Evolutionary conservation across 169 alveolate species (phyloP).

Genomic region (Babesia sp.): DNA sequence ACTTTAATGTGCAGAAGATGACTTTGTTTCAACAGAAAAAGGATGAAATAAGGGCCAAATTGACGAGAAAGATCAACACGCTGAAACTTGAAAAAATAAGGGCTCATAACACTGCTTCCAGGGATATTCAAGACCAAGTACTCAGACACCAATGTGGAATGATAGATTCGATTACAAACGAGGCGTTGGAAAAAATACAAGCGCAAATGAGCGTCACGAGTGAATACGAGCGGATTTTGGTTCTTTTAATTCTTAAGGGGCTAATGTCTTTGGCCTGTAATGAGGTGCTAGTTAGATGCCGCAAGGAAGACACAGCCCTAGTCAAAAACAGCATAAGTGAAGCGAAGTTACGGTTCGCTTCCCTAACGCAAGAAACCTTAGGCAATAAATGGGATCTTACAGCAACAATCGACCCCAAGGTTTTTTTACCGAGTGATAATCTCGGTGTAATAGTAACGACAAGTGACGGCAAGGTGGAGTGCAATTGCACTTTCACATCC

Average conservation of each 20-base stretch:
- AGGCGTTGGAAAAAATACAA: slow-evolving; percentile 77
- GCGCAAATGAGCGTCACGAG: slow-evolving; percentile 64
- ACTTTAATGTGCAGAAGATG: slow-evolving; percentile 89
- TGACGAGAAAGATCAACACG: slow-evolving; percentile 73
- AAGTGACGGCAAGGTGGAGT: slow-evolving; percentile 78
- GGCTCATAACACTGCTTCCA: slow-evolving; percentile 85
- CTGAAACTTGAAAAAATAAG: slow-evolving; percentile 81
- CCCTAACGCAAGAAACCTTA: slow-evolving; percentile 70
- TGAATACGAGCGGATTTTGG: slow-evolving; percentile 75
- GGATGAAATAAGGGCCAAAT: slow-evolving; percentile 85
- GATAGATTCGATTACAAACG: slow-evolving; percentile 74
- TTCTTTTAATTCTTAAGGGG: slow-evolving; percentile 80
- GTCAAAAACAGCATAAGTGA: slow-evolving; percentile 80
- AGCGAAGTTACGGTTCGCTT: slow-evolving; percentile 75
- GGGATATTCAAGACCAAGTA: slow-evolving; percentile 84
- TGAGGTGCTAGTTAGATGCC: slow-evolving; percentile 82
- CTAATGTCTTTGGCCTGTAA: slow-evolving; percentile 77
- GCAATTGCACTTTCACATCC: slow-evolving; percentile 78
- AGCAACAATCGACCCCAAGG: slow-evolving; percentile 76
- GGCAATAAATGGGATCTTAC: slow-evolving; percentile 75
- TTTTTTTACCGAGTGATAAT: slow-evolving; percentile 71
- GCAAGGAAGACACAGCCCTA: slow-evolving; percentile 81
- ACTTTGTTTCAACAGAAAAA: slow-evolving; percentile 87
- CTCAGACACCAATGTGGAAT: slow-evolving; percentile 83
- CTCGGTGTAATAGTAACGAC: slow-evolving; percentile 77